phyloP scores from a whole-genome alignment of 331 rosid species.

The Rosa hybrid region DNA sequence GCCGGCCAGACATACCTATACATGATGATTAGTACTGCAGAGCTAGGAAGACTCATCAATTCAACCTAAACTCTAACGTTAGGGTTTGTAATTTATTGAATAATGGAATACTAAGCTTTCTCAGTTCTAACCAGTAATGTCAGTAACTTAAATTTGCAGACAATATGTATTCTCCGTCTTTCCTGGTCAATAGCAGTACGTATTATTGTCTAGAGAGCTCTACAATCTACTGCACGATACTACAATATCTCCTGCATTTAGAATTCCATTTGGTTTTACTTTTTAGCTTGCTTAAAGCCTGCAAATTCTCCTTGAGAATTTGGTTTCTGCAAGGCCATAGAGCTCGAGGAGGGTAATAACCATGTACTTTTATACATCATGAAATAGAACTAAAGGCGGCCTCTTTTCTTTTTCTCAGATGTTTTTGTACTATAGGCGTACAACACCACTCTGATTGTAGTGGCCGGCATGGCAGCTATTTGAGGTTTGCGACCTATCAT shows the following conservation, averaged over 20 bases:
- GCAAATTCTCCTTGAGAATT: background rate
- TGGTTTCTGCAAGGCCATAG: background rate
- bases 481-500: constrained; percentile 1
- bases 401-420: background rate
- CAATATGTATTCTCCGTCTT: background rate
- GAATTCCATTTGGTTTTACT: background rate
- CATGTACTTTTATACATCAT: background rate
- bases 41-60: background rate
- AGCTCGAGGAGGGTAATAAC: background rate
- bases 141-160: background rate
- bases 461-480: constrained; percentile 7
- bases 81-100: too few species aligned
- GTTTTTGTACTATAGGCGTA: background rate
- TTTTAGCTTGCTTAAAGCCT: background rate
- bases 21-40: background rate
- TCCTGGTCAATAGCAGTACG: background rate
- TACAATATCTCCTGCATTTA: background rate
- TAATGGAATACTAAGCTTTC: too few species aligned
- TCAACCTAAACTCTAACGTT: too few species aligned
- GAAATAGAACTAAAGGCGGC: background rate
- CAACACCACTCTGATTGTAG: background rate
- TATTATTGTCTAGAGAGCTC: background rate
- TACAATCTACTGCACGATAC: background rate
- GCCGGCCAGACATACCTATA: background rate
- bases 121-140: background rate